Base-by-base conservation (phyloP, 768 basidiomycete genomes). In the Favolaschia claudopus region DNA sequence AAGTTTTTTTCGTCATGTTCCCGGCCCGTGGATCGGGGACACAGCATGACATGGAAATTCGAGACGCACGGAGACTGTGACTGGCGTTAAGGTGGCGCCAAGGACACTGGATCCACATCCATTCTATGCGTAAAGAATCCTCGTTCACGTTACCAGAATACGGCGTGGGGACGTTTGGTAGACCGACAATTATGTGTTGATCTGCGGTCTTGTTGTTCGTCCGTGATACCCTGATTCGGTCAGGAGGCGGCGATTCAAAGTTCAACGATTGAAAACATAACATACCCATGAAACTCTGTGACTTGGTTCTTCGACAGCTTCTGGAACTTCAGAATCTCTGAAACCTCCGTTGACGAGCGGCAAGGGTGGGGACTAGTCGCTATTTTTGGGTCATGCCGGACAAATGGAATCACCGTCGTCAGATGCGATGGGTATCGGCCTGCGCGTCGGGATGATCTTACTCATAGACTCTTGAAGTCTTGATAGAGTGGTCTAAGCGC, bases 1-100 rank as follows among this genome's bases (percentile, higher is more conserved):
- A 40, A 45, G 37, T 53, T 58, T 59, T 49, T 47, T 53, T 46
- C 36, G 12, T 48, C 10, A 38, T 39, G 47, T 22, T 17, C 46
- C 27, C 58, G 58, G 58, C 20, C 56, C 48, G 55, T 38, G 56
- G 36, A 44, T 51, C 55, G 38, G 48, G 22, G 14, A 32, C 49
- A 58, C 49, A 51, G 57, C 56, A 25, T 37, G 52, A 32, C 12
- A n/a, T 44, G 19, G 40, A 22, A 5, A 27, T 43, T 51, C 42
- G 27, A 13, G 25, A 43, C 39, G 13, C 27, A 19, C 48, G 56
- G 27, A 38, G 40, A 25, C 25, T 20, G n/a, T 27, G 10, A 38
- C 19, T 32, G 33, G 53, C 42, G 53, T 22, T 34, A 28, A 12
- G 20, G 38, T 27, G n/a, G 50, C 25, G 57, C 36, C 57, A 45